phyloP scores from a whole-genome alignment of 2,329 filamentous ascomycete genomes.

The Raffaelea ambrosiae region DNA sequence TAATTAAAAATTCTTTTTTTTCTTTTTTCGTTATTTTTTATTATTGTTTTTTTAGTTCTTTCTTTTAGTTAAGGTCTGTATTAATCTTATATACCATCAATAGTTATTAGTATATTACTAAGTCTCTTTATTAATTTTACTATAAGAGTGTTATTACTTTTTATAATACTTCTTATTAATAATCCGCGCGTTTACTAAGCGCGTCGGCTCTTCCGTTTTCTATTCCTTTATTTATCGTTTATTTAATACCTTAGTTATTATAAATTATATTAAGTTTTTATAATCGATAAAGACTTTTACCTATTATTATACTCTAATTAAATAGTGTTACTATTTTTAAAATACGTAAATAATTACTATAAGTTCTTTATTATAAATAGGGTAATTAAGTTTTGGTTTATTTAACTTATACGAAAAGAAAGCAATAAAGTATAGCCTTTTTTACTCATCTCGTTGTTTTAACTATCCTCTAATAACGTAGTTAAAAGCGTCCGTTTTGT shows the following conservation, averaged over 20 bases:
- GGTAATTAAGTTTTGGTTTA: conserved; percentile 16
- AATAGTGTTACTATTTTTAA: conserved; percentile 18
- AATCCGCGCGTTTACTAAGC: too few relatives aligned
- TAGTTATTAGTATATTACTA: neutral
- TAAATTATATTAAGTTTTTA: neutral
- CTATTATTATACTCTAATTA: conserved; percentile 7
- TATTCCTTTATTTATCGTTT: neutral
- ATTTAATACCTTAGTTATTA: neutral
- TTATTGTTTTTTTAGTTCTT: neutral
- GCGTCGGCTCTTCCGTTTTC: too few relatives aligned
- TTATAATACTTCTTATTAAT: too few relatives aligned
- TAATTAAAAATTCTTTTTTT: too few relatives aligned
- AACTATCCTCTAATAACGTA: conserved; percentile 12
- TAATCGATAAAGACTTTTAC: neutral
- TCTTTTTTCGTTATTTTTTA: neutral
- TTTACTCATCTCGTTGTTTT: conserved; percentile 8
- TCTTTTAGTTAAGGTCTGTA: too few relatives aligned
- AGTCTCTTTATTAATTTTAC: too few relatives aligned
- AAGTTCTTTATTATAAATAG: conserved; percentile 19
- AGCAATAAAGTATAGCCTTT: conserved; percentile 1
- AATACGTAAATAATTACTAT: conserved; percentile 16
- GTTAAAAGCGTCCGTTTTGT: conserved; percentile 14
- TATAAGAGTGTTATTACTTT: too few relatives aligned
- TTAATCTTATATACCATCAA: neutral
- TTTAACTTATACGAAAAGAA: conserved; percentile 13